Conservation (phyloP, 2,329 filamentous ascomycete species). For the Leptographium procerum region DNA sequence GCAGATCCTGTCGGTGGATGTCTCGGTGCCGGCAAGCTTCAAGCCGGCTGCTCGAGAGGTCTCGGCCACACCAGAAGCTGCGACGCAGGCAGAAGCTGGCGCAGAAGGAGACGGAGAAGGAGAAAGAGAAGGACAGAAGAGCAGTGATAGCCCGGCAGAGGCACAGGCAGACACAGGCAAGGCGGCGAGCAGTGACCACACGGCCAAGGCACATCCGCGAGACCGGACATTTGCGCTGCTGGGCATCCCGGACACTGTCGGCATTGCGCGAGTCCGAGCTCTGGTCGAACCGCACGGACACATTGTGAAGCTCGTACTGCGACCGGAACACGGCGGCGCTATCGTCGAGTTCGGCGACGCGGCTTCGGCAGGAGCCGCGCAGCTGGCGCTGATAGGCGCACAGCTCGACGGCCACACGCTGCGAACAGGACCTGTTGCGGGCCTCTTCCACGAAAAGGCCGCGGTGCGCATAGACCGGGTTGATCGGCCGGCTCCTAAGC, state of each 20-base stretch:
- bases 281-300: constrained; percentile 56
- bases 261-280: constrained; percentile 67
- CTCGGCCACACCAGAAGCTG: constrained; percentile 18
- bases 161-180: not conserved
- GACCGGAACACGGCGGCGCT: constrained; percentile 73
- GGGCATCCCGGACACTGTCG: constrained; percentile 84
- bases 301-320: constrained; percentile 65
- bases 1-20: constrained; percentile 54
- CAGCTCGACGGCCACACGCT: constrained; percentile 42
- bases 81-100: too few relatives aligned
- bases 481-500: constrained; percentile 17
- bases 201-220: not conserved
- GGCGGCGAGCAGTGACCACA: not conserved
- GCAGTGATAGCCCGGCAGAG: not conserved
- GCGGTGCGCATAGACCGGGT: constrained; percentile 32
- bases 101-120: too few relatives aligned
- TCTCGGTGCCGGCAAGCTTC: constrained; percentile 44
- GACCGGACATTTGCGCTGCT: constrained; percentile 60
- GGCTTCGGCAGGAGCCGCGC: constrained; percentile 59
- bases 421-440: constrained; percentile 40
- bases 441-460: constrained; percentile 41
- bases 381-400: constrained; percentile 44
- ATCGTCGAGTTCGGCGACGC: constrained; percentile 71
- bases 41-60: constrained; percentile 38
- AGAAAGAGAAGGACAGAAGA: too few relatives aligned